Percentiles rank a stretch among this genome's conserved stretches.
These are phyloP conservation scores for Acanthamoeba castellanii DNA, from an alignment of 208 protist genomes.

Conservation along the genomic window DNA sequence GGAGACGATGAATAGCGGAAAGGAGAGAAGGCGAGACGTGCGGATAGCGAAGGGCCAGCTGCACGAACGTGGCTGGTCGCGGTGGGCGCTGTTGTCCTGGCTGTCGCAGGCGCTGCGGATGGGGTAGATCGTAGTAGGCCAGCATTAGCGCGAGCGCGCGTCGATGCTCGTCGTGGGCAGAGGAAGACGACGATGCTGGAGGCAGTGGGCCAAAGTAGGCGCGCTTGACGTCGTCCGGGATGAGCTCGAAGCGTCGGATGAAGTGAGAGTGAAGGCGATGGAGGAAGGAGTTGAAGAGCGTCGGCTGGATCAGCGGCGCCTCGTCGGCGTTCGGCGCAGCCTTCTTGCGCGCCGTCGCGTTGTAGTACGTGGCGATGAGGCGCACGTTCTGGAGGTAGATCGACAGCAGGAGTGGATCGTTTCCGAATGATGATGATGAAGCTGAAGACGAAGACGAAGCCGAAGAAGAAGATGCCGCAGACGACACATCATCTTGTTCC, in stretches of 20 bases:
- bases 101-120: background rate
- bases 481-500: background rate
- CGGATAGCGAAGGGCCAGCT: conserved; percentile 1
- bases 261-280: conserved; percentile 4
- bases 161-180: background rate
- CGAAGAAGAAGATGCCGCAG: background rate
- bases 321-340: background rate
- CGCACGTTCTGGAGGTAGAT: conserved; percentile 25
- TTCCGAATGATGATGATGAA: background rate
- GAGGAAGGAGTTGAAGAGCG: conserved; percentile 5
- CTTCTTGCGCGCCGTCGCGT: background rate
- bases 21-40: conserved; percentile 27
- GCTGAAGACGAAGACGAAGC: background rate
- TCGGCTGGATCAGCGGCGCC: background rate
- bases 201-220: background rate
- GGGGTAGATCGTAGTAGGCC: conserved; percentile 33
- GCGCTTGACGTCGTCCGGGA: background rate
- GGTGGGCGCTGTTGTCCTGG: background rate
- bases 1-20: background rate
- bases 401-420: background rate
- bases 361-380: background rate
- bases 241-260: background rate
- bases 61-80: background rate
- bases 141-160: background rate
- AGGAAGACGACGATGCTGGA: background rate